These are phyloP conservation scores for Penicillium crystallinum DNA, from an alignment of 495 filamentous ascomycete genomes.

Conservation along the genomic window DNA sequence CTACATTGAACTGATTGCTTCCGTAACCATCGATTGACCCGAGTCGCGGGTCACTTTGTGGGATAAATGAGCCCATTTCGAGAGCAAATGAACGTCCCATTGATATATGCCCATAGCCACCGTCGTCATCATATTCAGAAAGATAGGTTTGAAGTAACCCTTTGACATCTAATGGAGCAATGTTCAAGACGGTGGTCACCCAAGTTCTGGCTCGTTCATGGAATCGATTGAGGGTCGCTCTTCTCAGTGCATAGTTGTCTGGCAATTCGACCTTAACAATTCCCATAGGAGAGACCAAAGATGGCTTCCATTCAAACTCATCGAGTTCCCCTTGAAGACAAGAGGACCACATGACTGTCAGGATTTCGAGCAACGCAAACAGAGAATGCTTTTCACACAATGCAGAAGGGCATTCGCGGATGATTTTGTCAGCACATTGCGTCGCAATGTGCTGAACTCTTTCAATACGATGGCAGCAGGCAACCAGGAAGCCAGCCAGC, in stretches of 20 bases:
- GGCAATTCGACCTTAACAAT: conserved; percentile 81
- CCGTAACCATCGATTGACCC: conserved; percentile 67
- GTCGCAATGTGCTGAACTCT: conserved; percentile 81
- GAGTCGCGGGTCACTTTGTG: conserved; percentile 80
- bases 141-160: conserved; percentile 91
- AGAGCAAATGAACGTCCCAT: conserved; percentile 92
- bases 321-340: conserved; percentile 93
- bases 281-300: conserved; percentile 67
- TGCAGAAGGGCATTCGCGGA: conserved; percentile 76
- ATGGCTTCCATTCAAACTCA: conserved; percentile 80
- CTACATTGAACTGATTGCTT: conserved; percentile 72
- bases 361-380: conserved; percentile 84
- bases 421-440: conserved; percentile 75
- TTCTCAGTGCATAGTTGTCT: conserved; percentile 77
- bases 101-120: conserved; percentile 80
- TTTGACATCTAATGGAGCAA: conserved; percentile 92
- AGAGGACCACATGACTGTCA: conserved; percentile 90
- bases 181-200: conserved; percentile 72
- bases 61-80: conserved; percentile 85
- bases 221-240: conserved; percentile 70
- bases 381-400: conserved; percentile 85
- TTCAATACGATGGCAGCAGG: conserved; percentile 87
- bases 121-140: conserved; percentile 86
- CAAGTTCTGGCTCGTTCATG: conserved; percentile 71
- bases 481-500: conserved; percentile 73